These are phyloP conservation scores for Sordariomycetes sp. DNA, from an alignment of 2,329 filamentous ascomycete species.

Conservation along the genomic window DNA sequence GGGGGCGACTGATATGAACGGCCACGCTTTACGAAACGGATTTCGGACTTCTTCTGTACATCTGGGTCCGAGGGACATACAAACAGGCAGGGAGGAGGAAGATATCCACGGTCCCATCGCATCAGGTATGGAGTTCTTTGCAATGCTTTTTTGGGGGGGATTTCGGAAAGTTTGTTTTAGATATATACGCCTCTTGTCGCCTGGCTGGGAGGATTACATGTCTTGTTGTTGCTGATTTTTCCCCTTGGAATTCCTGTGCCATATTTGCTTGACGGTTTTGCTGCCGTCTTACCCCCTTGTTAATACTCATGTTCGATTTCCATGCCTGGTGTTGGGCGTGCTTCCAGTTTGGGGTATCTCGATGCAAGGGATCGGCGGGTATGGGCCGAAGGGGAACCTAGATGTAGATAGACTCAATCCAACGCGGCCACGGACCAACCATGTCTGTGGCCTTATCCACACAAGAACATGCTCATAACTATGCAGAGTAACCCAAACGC, in stretches of 20 bases:
- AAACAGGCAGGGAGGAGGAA: neutral
- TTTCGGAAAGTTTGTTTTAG: neutral
- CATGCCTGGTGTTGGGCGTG: no score
- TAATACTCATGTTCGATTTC: no score
- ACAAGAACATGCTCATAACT: neutral
- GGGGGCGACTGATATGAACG: neutral
- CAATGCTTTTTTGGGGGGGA: neutral
- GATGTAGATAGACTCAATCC: slow-evolving; percentile 5
- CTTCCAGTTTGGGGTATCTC: neutral
- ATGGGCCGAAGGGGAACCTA: neutral
- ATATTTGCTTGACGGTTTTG: no score
- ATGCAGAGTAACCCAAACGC: neutral
- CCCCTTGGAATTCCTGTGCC: no score
- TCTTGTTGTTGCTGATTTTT: no score
- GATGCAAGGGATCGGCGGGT: neutral
- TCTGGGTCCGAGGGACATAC: neutral
- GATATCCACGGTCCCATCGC: neutral
- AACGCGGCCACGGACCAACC: neutral
- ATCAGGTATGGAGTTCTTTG: slow-evolving; percentile 1
- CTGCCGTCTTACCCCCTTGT: no score
- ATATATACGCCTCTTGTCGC: neutral
- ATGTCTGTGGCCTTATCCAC: no score
- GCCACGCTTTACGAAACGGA: neutral
- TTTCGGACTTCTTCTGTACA: neutral
- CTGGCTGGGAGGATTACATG: no score